Percentiles rank a stretch among this genome's conserved stretches.
phyloP scores from a whole-genome alignment of 2,329 filamentous ascomycete species.

The Ascochyta lentis region DNA sequence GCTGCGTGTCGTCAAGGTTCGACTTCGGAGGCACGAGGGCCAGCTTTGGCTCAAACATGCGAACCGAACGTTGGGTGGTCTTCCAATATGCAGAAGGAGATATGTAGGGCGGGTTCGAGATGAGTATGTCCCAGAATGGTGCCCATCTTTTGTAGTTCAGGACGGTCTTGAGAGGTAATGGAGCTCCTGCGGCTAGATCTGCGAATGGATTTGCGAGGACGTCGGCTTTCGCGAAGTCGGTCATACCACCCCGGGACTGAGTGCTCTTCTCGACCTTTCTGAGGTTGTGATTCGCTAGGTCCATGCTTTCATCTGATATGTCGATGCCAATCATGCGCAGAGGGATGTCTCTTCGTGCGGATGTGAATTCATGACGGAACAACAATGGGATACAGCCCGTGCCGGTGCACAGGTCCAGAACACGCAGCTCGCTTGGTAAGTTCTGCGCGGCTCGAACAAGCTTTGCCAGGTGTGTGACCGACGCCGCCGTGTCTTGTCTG shows the following conservation, averaged over 20 bases:
- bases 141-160: constrained; percentile 24
- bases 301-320: constrained; percentile 69
- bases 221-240: constrained; percentile 58
- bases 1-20: constrained; percentile 28
- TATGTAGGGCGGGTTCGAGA: constrained; percentile 93
- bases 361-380: constrained; percentile 67
- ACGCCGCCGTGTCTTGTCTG: constrained; percentile 57
- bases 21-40: constrained; percentile 67
- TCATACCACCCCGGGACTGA: constrained; percentile 25
- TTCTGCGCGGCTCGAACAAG: constrained; percentile 32
- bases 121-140: constrained; percentile 65
- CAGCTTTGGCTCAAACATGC: constrained; percentile 78
- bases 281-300: constrained; percentile 71
- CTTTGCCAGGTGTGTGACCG: constrained; percentile 39
- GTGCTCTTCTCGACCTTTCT: constrained; percentile 41
- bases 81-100: constrained; percentile 67
- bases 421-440: constrained; percentile 54
- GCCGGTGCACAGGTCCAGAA: constrained; percentile 89
- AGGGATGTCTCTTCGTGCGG: constrained; percentile 30
- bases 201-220: constrained; percentile 58
- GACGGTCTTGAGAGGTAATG: constrained; percentile 22
- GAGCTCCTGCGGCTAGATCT: constrained; percentile 30
- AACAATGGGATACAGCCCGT: constrained; percentile 88
- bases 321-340: constrained; percentile 74
- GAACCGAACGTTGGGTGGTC: constrained; percentile 75